Base-by-base conservation (phyloP, 768 basidiomycete genomes). In the Tylopilus sp. region DNA sequence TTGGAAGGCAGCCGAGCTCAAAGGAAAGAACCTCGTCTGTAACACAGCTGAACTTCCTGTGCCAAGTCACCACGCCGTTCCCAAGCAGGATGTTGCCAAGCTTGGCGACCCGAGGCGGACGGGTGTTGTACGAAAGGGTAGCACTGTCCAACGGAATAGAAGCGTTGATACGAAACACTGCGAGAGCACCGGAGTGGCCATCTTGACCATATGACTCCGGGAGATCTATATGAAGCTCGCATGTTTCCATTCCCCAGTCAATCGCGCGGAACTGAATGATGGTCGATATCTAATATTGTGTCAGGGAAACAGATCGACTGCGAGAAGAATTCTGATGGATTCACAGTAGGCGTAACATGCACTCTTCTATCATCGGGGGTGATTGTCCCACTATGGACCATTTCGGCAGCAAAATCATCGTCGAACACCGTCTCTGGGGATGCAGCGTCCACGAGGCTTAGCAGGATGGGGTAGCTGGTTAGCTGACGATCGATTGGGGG, bases 201-300 rank as follows among this genome's bases (percentile, higher is more conserved):
- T 22, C 44, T 12, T 39, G 55, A 40, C 48, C 44, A 2, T 30
- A 43, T 2, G 23, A 41, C 35, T 43, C 55, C 4, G 55, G 55
- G 13, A 57, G 12, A 31, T 51, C 47, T 4, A 56, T 2, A 18
- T 57, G 55, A 25, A 57, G 55, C 8, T 51, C 56, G 12, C 55
- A 57, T 2, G 40, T 52, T 22, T 44, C 56, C 55, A 57, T 57
- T 9, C 55, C 56, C 56, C 56, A 57, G 38, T 57, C 56, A 3
- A 57, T 57, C 0, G 56, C 49, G 11, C 55, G 55, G 35, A 57
- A 57, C 41, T 57, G 56, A n/a, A 57, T 10, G 26, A 57, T 44
- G 1, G 55, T 57, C 3, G 56, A 57, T 45, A 57, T 36, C 56
- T 57, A 4, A 10, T 0, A 10, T 12, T 13, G 21, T 4, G 22